Evolutionary conservation across 768 basidiomycete species (phyloP), one percentile per base, ranked within the genome.

Genomic region (Macrolepiota fuliginosa): DNA sequence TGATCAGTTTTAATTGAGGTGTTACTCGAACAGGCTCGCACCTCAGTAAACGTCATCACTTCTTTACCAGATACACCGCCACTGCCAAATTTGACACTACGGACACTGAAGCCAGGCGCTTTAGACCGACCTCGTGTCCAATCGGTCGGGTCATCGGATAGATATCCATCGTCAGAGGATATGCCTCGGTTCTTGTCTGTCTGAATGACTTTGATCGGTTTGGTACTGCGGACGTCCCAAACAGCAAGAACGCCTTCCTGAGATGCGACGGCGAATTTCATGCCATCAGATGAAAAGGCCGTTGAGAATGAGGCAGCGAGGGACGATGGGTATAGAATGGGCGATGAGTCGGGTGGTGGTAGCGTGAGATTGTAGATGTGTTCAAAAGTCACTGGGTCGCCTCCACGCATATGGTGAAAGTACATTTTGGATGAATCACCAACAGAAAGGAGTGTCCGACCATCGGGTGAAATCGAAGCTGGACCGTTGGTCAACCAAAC

Each of bases 301-400:
- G 65, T 62, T 2, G 65, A 61, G 49, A 66, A 66, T n/a, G 63
- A 62, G n/a, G 65, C 65, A 15, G 65, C 63, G 27, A 66, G 63
- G 2, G 63, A 54, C 19, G 65, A 66, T 11, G 65, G 65, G 35
- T 66, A 66, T 37, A 60, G 52, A 13, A 63, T 60, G 10, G 65
- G 65, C 10, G 62, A 60, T 17, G 62, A 62, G 39, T 63, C 62
- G 2, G 65, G 63, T 1, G 62, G 49, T 19, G 65, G 65, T 5
- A 66, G 37, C 19, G 51, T 36, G 4, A 66, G 54, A 49, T 42
- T 53, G 27, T 63, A 47, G 19, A 64, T 61, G 19, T 58, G 65
- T 32, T 62, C 58, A 35, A 64, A 66, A 11, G 56, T 55, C 17
- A 66, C 56, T 25, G 50, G 61, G 5, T 63, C 63, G 2, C 61